phyloP scores from a whole-genome alignment of 305 asterid genomes.

The Fraxinus nigra region DNA sequence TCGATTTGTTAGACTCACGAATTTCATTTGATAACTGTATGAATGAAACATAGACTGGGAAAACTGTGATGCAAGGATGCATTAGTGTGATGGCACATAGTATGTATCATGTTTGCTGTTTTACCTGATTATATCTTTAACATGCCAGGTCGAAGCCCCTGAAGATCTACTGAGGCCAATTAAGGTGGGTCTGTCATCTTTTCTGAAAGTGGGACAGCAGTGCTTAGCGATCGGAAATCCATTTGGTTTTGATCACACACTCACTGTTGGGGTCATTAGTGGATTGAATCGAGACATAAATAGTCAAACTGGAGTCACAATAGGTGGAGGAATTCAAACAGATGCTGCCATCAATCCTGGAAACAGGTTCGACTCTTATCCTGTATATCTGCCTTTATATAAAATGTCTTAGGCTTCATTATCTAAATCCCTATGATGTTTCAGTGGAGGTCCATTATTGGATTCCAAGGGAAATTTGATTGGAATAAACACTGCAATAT shows the following conservation, averaged over 20 bases:
- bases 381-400: background rate
- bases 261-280: conserved; percentile 93
- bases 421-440: conserved; percentile 19
- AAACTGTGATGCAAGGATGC: background rate
- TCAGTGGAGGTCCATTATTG: conserved; percentile 94
- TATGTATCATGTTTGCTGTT: background rate
- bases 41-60: background rate
- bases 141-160: conserved; percentile 76
- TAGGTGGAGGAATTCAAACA: conserved; percentile 96
- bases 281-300: conserved; percentile 92
- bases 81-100: background rate
- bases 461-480: conserved; percentile 87
- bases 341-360: conserved; percentile 99
- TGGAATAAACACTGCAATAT: conserved; percentile 96
- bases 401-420: background rate
- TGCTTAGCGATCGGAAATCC: conserved; percentile 98
- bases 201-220: conserved; percentile 86
- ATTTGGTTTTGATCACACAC: conserved; percentile 97
- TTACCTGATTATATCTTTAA: conserved; percentile 7
- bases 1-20: background rate
- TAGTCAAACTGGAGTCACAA: conserved; percentile 94
- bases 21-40: background rate
- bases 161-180: conserved; percentile 75
- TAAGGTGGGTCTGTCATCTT: conserved; percentile 74
- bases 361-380: conserved; percentile 58